A percentile compares a stretch with the other conserved stretches of the same genome.
Conservation (phyloP, 345 rosid genomes). For the Triadica sebifera region DNA sequence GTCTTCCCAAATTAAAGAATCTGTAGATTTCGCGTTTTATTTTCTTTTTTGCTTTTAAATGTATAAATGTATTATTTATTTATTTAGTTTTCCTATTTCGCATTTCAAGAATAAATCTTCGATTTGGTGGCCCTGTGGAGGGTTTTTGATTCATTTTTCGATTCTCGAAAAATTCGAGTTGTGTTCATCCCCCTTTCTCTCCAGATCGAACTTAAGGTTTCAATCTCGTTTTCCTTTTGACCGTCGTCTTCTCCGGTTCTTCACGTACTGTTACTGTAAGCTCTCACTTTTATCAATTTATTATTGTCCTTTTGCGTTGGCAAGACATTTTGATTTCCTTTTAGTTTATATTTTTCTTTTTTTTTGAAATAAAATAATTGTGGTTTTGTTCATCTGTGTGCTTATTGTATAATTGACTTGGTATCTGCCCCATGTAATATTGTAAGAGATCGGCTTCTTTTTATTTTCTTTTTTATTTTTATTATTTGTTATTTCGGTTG, state of each 20-base stretch:
- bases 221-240: not conserved
- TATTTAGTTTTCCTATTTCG: too few relatives aligned
- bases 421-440: not conserved
- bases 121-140: not conserved
- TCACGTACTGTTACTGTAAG: slow-evolving; percentile 3
- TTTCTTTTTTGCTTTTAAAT: too few relatives aligned
- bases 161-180: not conserved
- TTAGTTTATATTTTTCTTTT: not conserved
- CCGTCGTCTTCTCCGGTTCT: not conserved
- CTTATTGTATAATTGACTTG: not conserved
- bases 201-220: slow-evolving; percentile 4
- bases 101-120: not conserved
- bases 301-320: not conserved
- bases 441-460: not conserved
- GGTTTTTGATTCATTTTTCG: not conserved
- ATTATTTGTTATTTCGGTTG: not conserved
- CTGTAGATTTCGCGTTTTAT: too few relatives aligned
- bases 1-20: too few relatives aligned
- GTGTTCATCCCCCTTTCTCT: not conserved
- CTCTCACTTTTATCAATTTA: not conserved
- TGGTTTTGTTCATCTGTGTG: not conserved
- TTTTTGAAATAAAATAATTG: not conserved
- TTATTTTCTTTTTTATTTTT: not conserved
- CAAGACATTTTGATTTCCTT: not conserved
- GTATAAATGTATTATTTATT: too few relatives aligned